Evolutionary conservation across 345 rosid genomes (phyloP), one percentile per base, ranked within the genome.

Genomic region (Gossypium turneri): DNA sequence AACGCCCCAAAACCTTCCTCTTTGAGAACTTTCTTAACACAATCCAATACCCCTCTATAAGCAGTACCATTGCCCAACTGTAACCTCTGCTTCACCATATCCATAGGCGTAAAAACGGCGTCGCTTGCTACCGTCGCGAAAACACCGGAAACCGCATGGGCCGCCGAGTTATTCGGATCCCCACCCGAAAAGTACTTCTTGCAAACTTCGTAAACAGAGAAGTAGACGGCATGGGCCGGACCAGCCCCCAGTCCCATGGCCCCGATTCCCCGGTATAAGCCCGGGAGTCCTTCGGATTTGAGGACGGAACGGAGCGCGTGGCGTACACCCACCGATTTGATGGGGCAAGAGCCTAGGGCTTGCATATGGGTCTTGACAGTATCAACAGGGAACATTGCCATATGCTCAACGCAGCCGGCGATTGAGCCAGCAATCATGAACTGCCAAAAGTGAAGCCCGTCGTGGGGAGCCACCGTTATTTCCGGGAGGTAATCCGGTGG

Each of bases 211-310:
- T 96, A 96, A 0, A 96, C 81, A 1, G 97, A 93, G 84, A 96
- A 96, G 45, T 96, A 94, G 15, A 93, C 97, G 22, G 99, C 99
- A 73, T 96, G 99, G 20, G 99, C 99, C 0, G 99, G 99, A 16
- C 99, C 99, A 1, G 99, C 99, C 2, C 99, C 99, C 10, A 96
- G 86, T 3, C 92, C 99, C 98, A 96, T 92, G 61, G 99, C 99
- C 64, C 90, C 94, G 25, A 93, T 93, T 29, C 99, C 99, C 1
- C 98, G 88, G 81, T 96, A 96, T 38, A 96, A 79, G 43, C 87
- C 95, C 2, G 86, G 56, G 7, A 89, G 88, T 4, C 99, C 99
- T 24, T 89, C 90, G 0, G 92, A 76, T 80, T 83, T 84, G 68
- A 93, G 74, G 16, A 93, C 85, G 24, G 97, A 93, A 10, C 87